Percentiles rank a stretch among this genome's conserved stretches.
Conservation (phyloP, 2,329 filamentous ascomycete genomes). For the Tolypocladium guangdongense region DNA sequence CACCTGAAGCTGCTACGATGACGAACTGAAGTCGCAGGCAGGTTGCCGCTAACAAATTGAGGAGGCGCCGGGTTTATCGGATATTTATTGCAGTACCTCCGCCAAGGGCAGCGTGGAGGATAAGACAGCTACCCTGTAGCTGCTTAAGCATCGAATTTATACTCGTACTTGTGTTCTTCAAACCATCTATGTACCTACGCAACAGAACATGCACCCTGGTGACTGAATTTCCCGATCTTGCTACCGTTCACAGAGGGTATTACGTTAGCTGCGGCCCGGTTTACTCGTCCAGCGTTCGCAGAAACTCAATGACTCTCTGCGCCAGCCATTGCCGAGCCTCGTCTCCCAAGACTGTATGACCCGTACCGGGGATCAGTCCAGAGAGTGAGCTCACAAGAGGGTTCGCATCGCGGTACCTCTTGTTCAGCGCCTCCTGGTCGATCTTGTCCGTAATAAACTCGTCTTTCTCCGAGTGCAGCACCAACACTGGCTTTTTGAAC, state of each 20-base stretch:
- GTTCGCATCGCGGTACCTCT: conserved; percentile 41
- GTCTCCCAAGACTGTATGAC: conserved; percentile 36
- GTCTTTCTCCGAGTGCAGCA: conserved; percentile 56
- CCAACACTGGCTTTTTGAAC: conserved; percentile 48
- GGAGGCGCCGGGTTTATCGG: conserved; percentile 2
- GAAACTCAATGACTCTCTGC: conserved; percentile 34
- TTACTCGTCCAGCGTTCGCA: conserved; percentile 18
- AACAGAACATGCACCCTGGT: too few species aligned
- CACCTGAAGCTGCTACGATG: neutral
- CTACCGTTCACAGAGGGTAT: neutral
- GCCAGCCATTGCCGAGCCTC: conserved; percentile 39
- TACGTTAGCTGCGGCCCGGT: neutral
- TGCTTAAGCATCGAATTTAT: too few species aligned
- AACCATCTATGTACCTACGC: too few species aligned
- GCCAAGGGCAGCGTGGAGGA: too few species aligned
- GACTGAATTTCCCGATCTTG: neutral
- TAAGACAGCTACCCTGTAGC: neutral
- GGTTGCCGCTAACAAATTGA: neutral
- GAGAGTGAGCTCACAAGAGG: conserved; percentile 37
- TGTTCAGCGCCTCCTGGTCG: conserved; percentile 46
- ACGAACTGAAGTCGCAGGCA: neutral
- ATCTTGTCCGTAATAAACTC: conserved; percentile 49
- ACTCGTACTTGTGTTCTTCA: too few species aligned
- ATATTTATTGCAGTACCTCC: neutral
- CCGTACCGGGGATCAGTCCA: conserved; percentile 40